A percentile compares a stretch with the other conserved stretches of the same genome.
phyloP scores from a whole-genome alignment of 1,139 yeast genomes.

The Lodderomyces metapsilosis region DNA sequence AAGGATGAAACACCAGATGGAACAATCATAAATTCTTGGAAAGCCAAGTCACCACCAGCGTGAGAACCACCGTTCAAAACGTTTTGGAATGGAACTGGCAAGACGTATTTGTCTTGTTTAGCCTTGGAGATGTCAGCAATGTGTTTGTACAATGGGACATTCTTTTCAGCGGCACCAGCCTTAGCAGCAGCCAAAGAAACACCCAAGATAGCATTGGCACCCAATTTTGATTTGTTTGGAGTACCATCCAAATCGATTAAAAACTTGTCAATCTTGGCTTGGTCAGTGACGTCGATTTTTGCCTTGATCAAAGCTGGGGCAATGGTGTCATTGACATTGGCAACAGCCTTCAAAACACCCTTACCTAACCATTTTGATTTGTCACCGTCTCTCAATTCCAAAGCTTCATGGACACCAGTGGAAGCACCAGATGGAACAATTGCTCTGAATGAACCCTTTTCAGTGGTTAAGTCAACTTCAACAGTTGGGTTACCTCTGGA shows the following conservation, averaged over 20 bases:
- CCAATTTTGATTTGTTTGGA: constrained; percentile 88
- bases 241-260: constrained; percentile 83
- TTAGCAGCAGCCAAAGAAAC: constrained; percentile 90
- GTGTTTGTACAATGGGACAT: constrained; percentile 83
- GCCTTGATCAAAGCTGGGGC: constrained; percentile 85
- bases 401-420: constrained; percentile 92
- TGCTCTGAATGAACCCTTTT: constrained; percentile 83
- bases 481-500: constrained; percentile 99
- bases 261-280: constrained; percentile 76
- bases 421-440: constrained; percentile 98
- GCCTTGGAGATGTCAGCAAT: constrained; percentile 69
- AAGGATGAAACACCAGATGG: constrained; percentile 86
- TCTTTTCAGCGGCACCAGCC: constrained; percentile 92
- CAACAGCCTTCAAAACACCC: constrained; percentile 91
- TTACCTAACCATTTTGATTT: constrained; percentile 92
- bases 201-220: constrained; percentile 95
- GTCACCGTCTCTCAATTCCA: constrained; percentile 94
- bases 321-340: constrained; percentile 83
- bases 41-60: constrained; percentile 98
- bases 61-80: constrained; percentile 98
- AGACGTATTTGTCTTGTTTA: constrained; percentile 61
- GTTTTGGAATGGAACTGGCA: constrained; percentile 97
- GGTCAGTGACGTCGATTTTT: constrained; percentile 73
- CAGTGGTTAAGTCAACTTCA: constrained; percentile 89
- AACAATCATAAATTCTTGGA: constrained; percentile 98